Evolutionary conservation across 495 filamentous ascomycete species (phyloP).

Genomic region (Aspergillus campestris): DNA sequence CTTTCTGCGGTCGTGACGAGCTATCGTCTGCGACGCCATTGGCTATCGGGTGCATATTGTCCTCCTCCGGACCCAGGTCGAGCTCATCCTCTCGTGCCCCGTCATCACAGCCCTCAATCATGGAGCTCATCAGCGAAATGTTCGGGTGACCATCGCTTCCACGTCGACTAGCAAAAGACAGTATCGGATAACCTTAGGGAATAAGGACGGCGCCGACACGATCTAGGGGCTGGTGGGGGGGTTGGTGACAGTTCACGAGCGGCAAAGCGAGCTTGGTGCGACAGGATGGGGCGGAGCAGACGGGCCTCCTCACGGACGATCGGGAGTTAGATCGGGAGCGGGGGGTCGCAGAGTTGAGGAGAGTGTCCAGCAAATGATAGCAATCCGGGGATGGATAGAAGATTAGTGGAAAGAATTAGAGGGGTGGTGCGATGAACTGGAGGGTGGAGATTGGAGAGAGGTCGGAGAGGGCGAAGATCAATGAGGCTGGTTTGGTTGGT

Average conservation of each 20-base stretch:
- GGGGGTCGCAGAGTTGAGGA: too few relatives aligned
- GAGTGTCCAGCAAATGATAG: too few relatives aligned
- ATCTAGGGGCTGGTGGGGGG: not conserved
- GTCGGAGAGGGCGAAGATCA: too few relatives aligned
- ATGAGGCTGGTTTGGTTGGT: too few relatives aligned
- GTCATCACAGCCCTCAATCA: conserved; percentile 39
- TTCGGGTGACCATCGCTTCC: conserved; percentile 39
- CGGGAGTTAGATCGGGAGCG: too few relatives aligned
- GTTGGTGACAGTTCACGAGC: not conserved
- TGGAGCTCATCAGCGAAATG: conserved; percentile 42
- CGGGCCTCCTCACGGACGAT: too few relatives aligned
- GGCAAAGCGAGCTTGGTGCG: not conserved
- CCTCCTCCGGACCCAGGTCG: conserved; percentile 34
- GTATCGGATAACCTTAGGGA: not conserved
- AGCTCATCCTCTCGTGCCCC: conserved; percentile 42
- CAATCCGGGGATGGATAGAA: too few relatives aligned
- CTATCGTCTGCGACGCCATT: conserved; percentile 17
- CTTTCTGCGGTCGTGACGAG: conserved; percentile 2
- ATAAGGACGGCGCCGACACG: not conserved
- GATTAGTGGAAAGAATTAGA: too few relatives aligned
- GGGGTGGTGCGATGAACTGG: too few relatives aligned
- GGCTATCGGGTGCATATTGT: conserved; percentile 12
- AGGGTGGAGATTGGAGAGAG: too few relatives aligned
- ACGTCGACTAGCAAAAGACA: not conserved
- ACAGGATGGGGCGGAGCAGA: not conserved